Base-by-base conservation (phyloP, 345 rosid genomes). In the Citrus unshiu region DNA sequence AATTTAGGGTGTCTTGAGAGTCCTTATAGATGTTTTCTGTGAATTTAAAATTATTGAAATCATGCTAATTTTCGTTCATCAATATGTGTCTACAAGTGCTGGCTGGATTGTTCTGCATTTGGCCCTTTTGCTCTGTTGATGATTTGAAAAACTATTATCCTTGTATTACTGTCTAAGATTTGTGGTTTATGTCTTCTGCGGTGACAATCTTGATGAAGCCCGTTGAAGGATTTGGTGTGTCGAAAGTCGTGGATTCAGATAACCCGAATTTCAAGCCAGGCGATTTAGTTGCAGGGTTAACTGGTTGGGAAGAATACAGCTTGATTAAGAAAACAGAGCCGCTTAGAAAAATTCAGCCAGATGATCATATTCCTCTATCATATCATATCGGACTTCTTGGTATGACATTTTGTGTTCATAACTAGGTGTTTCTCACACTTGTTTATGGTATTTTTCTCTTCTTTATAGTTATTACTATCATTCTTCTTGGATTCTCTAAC, bases 301-400 rank as follows among this genome's bases (percentile, higher is more conserved):
- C 87, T 43, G 88, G 92, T 35, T 95, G 98, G 97, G 97, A 95
- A 79, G 93, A 93, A 34, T 95, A 83, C 82, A 91, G 88, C 84
- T 78, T 93, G 84, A 85, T 91, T 72, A 75, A 68, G 60, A 76
- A 67, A 25, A 79, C 84, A 1, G 66, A 75, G 74, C 88, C 79
- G 83, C 79, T 89, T 81, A 85, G 89, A 77, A 90, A 86, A 82
- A 84, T 93, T 59, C 86, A 87, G 68, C 78, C 78, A 30, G 83
- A 85, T 34, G 46, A 84, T 21, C 80, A 71, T 32, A 82, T 91
- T 77, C 98, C 98, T 13, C 90, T 90, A 34, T 95, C 98, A 3
- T 89, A 86, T 78, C 88, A 85, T 77, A 67, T 91, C 18, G 94
- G 98, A 70, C 97, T 95, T 77, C 93, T 95, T 22, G 98, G 98